Percentiles rank a stretch among this genome's conserved stretches.
phyloP scores from a whole-genome alignment of 345 rosid genomes.

The Acer negundo region DNA sequence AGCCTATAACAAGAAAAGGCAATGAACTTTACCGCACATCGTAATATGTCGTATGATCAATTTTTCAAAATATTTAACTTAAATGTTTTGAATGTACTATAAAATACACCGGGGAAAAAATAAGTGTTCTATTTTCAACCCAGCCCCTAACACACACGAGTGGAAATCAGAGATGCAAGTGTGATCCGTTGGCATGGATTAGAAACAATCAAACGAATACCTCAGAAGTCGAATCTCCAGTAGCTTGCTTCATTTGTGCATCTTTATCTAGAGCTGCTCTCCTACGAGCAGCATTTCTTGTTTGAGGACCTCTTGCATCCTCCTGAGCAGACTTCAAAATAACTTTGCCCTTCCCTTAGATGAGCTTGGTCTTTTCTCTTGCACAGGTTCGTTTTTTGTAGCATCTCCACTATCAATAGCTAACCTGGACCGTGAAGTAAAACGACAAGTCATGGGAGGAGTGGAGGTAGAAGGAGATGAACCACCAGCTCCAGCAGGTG shows the following conservation, averaged over 20 bases:
- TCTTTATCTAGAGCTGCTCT: conserved; percentile 81
- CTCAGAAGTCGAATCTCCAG: conserved; percentile 91
- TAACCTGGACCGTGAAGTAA: conserved; percentile 82
- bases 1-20: neutral
- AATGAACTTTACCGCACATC: neutral
- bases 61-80: neutral
- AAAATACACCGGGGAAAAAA: neutral
- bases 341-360: conserved; percentile 97
- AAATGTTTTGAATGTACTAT: neutral
- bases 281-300: conserved; percentile 90
- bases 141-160: neutral
- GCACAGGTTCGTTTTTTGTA: conserved; percentile 60
- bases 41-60: neutral
- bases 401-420: conserved; percentile 74
- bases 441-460: conserved; percentile 69
- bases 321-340: conserved; percentile 79
- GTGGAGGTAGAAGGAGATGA: conserved; percentile 76
- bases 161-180: neutral
- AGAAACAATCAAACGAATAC: conserved; percentile 36
- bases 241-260: conserved; percentile 62
- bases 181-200: neutral
- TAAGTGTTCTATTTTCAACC: neutral
- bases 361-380: conserved; percentile 73
- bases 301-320: conserved; percentile 88
- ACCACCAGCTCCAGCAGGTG: conserved; percentile 69